Base-by-base conservation (phyloP, 192 early-diverging fungal genomes). In the Rhizoclosmatium sp. region DNA sequence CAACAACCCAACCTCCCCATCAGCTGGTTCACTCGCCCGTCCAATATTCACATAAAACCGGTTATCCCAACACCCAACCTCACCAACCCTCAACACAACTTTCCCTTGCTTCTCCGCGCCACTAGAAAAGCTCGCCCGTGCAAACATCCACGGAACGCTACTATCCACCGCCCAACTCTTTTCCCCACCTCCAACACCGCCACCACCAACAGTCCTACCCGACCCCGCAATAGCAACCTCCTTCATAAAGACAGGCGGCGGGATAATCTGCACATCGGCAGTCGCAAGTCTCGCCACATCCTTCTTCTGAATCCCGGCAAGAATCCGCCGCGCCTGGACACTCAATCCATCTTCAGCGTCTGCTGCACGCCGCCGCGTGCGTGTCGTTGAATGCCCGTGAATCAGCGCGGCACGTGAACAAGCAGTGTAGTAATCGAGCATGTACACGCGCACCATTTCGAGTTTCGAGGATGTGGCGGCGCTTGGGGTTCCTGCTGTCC, bases 31-130 rank as follows among this genome's bases (percentile, higher is more conserved):
- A 7, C 21, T 41, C 9, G 69, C 16, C 12, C 4, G 47, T 12
- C 23, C 4, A 65, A 76, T 16, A 44, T 19, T 76, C 39, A 76
- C 75, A 48, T 66, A 76, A 47, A 76, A 76, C 9, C 75, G 75
- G 51, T 76, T 67, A 58, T 76, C 75, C 75, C 75, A 76, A 3
- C 46, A n/a, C 49, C 49, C 66, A n/a, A 64, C 60, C 45, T 75
- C 51, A 9, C 56, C 60, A 59, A 47, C 31, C 19, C 62, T 62
- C 39, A 75, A 62, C n/a, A 62, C 7, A 12, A 75, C 46, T 21
- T 75, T 75, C 4, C 16, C 12, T 19, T 9, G 19, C 16, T 44
- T 31, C 19, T 21, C n/a, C 16, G 12, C 44, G 12, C 45, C 40
- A 75, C 16, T 10, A 14, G 5, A 5, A 40, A 40, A 31, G 3